Evolutionary conservation across 305 asterid genomes (phyloP).

Genomic region (Ilex paraguariensis): DNA sequence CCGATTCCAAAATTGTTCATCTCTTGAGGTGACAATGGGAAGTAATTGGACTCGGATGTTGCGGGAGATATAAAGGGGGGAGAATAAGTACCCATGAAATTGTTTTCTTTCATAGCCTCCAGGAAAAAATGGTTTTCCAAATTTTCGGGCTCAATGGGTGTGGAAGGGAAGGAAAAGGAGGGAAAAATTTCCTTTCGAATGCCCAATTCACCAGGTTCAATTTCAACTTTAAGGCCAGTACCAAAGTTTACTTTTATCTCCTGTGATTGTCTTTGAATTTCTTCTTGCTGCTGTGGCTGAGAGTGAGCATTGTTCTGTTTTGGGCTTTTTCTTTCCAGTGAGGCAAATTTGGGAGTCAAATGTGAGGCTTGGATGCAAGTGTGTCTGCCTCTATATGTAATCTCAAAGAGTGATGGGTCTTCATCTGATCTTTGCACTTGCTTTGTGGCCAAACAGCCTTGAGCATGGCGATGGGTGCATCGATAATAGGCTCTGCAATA

Average conservation of each 20-base stretch:
- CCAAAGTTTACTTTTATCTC: too few relatives aligned
- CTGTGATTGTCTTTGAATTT: background rate
- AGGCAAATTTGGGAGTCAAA: background rate
- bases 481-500: conserved; percentile 68
- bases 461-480: conserved; percentile 72
- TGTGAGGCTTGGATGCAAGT: conserved; percentile 26
- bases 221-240: conserved; percentile 13
- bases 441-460: conserved; percentile 77
- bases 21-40: background rate
- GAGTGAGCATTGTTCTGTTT: conserved; percentile 3
- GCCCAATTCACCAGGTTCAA: conserved; percentile 13
- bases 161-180: conserved; percentile 28
- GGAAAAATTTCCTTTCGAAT: conserved; percentile 14
- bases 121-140: conserved; percentile 13
- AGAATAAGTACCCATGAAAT: conserved; percentile 12
- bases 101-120: conserved; percentile 4
- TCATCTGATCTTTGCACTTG: conserved; percentile 65
- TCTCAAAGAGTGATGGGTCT: conserved; percentile 48
- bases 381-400: conserved; percentile 63
- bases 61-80: conserved; percentile 28
- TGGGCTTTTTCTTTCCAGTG: background rate
- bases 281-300: conserved; percentile 2
- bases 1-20: conserved; percentile 26
- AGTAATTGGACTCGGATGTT: conserved; percentile 27
- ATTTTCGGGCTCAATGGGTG: conserved; percentile 21